A percentile compares a stretch with the other conserved stretches of the same genome.
These are phyloP conservation scores for Nigrospora oryzae DNA, from an alignment of 2,329 filamentous ascomycete species.

Conservation along the genomic window DNA sequence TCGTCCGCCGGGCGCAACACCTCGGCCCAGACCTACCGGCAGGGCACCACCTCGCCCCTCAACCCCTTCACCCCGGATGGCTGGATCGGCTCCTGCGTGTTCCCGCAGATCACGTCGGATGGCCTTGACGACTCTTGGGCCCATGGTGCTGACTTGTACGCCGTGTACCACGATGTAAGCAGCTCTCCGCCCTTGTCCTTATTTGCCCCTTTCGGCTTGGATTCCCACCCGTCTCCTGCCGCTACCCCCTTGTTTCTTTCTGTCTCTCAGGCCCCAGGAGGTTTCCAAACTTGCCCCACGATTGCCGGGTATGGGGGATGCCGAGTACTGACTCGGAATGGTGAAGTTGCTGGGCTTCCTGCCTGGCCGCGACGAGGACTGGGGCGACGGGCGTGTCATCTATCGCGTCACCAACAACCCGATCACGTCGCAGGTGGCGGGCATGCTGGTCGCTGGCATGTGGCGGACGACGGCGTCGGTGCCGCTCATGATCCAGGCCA, in stretches of 20 bases:
- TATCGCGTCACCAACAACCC: conserved; percentile 76
- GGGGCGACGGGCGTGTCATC: conserved; percentile 34
- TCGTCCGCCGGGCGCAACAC: conserved; percentile 2
- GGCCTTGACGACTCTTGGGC: conserved; percentile 68
- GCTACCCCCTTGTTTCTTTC: no score
- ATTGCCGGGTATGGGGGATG: no score
- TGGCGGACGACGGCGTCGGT: conserved; percentile 33
- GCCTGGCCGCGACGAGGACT: conserved; percentile 34
- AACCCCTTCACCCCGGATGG: conserved; percentile 62
- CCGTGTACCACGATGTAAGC: conserved; percentile 55
- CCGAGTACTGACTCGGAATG: no score
- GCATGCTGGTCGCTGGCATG: conserved; percentile 68
- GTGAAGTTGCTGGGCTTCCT: conserved; percentile 52
- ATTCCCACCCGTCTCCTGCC: no score
- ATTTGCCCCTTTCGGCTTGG: no score
- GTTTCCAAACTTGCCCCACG: no score
- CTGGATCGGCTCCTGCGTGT: conserved; percentile 68
- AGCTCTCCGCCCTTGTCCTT: no score
- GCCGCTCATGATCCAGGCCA: conserved; percentile 42
- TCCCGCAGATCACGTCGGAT: conserved; percentile 67
- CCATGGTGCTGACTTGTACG: conserved; percentile 69
- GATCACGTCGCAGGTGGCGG: conserved; percentile 74
- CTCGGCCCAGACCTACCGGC: conserved; percentile 56
- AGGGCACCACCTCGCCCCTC: conserved; percentile 47
- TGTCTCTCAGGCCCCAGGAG: no score